Evolutionary conservation across 331 rosid species (phyloP), one percentile per base, ranked within the genome.

Genomic region (Cydonia oblonga): DNA sequence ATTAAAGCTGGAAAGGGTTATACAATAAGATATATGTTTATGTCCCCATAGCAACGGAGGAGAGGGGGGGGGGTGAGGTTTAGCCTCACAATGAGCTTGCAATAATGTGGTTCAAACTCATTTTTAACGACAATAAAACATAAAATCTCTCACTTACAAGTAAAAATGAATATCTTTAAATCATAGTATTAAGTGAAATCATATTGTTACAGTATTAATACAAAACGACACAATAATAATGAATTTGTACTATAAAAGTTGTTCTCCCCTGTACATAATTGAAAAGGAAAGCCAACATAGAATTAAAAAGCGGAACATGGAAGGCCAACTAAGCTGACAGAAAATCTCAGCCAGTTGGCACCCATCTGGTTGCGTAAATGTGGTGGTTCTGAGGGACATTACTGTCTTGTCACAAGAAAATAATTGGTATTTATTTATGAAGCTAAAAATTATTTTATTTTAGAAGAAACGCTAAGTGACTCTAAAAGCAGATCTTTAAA

Each of bases 321-420:
- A 62, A 69, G 42, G 81, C 74, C 81, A 78, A 80, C 85, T 78
- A 74, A 57, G 22, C 80, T n/a, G 38, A 26, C 64, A 73, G 42
- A 80, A 77, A 77, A 68, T 69, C 71, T 25, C 33, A 49, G 80
- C 81, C 78, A 75, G 83, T 65, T 78, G 85, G 85, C 83, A 69
- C 57, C 75, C 54, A 80, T 69, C 84, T 65, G 82, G 82, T 76
- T 79, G 69, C 75, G 61, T 63, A 67, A 53, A 56, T 30, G 33
- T 49, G 60, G 66, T 68, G 76, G 65, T 58, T 64, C 26, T 20
- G 19, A 68, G 33, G 81, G 81, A 40, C 49, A 75, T 26, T 20
- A 16, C 68, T 25, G 80, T 84, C 76, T 53, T 59, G 75, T 32
- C 3, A 2, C 3, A 5, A 19, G 42, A 58, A 54, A 70, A 70